Evolutionary conservation across 129 eudicot genomes (phyloP).

Genomic region (Flaveria ramosissima): DNA sequence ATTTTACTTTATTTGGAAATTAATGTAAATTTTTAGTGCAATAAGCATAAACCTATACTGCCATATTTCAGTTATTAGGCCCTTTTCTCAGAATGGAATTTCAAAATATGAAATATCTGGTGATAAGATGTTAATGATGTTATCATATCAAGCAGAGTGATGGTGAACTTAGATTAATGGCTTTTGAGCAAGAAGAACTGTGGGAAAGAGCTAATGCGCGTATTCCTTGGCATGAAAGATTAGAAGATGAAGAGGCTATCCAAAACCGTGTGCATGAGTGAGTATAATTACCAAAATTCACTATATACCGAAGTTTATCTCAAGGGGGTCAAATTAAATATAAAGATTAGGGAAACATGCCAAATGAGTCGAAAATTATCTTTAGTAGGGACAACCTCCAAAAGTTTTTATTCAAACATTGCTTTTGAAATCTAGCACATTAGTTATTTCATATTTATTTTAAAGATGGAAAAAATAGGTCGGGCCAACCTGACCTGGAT

Average conservation of each 20-base stretch:
- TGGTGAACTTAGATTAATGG: conserved; percentile 75
- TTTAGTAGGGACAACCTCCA: not conserved
- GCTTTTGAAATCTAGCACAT: not conserved
- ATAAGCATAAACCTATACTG: not conserved
- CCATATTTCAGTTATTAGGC: conserved; percentile 13
- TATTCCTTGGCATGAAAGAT: conserved; percentile 88
- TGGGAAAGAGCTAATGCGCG: conserved; percentile 88
- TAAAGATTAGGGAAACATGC: too few species aligned
- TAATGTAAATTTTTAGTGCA: not conserved
- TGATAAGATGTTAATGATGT: conserved; percentile 10
- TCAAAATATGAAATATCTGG: conserved; percentile 16
- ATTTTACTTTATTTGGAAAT: not conserved
- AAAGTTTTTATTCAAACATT: not conserved
- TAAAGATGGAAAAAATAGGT: not conserved
- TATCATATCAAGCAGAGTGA: conserved; percentile 45
- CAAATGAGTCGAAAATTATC: not conserved
- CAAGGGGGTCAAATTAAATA: not conserved
- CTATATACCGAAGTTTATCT: not conserved
- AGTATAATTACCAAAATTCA: conserved; percentile 35
- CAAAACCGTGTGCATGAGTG: conserved; percentile 96
- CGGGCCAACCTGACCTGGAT: not conserved
- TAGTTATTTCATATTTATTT: not conserved
- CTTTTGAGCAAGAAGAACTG: conserved; percentile 87
- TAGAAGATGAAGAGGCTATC: conserved; percentile 88
- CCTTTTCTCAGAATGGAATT: not conserved